phyloP scores from a whole-genome alignment of 768 basidiomycete species.

The Tulasnella sp. region DNA sequence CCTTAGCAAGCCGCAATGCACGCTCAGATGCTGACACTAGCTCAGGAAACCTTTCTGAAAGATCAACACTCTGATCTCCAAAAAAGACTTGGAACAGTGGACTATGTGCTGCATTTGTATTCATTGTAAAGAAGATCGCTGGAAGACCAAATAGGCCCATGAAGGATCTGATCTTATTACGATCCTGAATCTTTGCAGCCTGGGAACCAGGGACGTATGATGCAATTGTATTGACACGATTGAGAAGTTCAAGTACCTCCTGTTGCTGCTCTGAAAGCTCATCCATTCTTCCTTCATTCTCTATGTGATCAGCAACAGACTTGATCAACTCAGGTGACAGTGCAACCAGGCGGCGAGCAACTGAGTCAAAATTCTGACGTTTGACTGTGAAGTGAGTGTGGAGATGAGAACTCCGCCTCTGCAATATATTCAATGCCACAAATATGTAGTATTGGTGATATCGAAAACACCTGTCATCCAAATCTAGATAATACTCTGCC shows the following conservation, averaged over 20 bases:
- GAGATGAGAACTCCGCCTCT: conserved; percentile 40
- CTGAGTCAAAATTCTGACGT: not conserved
- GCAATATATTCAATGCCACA: conserved; percentile 42
- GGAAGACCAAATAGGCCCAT: conserved; percentile 43
- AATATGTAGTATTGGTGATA: conserved; percentile 43
- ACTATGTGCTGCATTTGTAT: conserved; percentile 39
- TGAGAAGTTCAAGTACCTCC: conserved; percentile 39
- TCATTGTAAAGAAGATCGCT: conserved; percentile 41
- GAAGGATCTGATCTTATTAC: conserved; percentile 41
- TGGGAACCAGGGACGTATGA: conserved; percentile 44
- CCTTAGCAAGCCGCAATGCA: conserved; percentile 41
- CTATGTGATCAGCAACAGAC: conserved; percentile 25
- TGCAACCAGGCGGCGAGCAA: conserved; percentile 32
- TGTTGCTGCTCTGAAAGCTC: conserved; percentile 37
- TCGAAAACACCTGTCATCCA: conserved; percentile 39
- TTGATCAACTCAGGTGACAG: conserved; percentile 17
- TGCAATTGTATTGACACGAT: conserved; percentile 43
- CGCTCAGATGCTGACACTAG: conserved; percentile 36
- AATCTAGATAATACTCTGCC: conserved; percentile 40
- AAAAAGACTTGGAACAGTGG: conserved; percentile 44
- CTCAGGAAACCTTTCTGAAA: conserved; percentile 37
- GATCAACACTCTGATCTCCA: conserved; percentile 38
- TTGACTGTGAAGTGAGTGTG: conserved; percentile 41
- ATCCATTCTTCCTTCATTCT: conserved; percentile 22
- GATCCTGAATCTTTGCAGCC: conserved; percentile 40